Conservation (phyloP, 2,329 filamentous ascomycete species). For the Trichoderma citrinoviride region DNA sequence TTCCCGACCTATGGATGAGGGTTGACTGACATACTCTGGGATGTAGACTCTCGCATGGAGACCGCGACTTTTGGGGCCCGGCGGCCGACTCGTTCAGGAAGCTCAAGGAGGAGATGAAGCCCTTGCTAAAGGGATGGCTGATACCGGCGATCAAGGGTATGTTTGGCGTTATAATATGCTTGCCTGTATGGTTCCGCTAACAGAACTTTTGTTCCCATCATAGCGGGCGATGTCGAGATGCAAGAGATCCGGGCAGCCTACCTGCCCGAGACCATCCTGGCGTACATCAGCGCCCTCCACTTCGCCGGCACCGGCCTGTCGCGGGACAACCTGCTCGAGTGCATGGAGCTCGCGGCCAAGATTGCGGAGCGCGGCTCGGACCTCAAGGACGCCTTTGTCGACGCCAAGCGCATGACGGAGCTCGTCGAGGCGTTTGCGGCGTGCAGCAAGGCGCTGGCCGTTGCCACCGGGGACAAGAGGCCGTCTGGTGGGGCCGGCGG, state of each 20-base stretch:
- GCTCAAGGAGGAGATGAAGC: slow-evolving; percentile 56
- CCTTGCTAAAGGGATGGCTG: slow-evolving; percentile 66
- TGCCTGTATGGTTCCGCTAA: neutral
- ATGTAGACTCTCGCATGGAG: slow-evolving; percentile 13
- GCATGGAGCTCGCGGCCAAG: slow-evolving; percentile 78
- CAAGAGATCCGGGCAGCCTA: slow-evolving; percentile 69
- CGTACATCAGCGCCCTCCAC: slow-evolving; percentile 78
- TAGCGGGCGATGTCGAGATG: slow-evolving; percentile 57
- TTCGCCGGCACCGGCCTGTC: slow-evolving; percentile 72
- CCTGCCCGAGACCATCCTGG: slow-evolving; percentile 80
- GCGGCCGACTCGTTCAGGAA: slow-evolving; percentile 54
- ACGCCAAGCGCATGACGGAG: slow-evolving; percentile 68
- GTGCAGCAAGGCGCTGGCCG: slow-evolving; percentile 68
- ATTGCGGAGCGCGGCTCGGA: slow-evolving; percentile 71
- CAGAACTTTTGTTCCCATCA: neutral
- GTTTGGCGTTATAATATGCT: slow-evolving; percentile 25
- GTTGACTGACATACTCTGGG: neutral
- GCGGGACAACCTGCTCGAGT: slow-evolving; percentile 74
- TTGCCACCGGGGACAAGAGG: slow-evolving; percentile 55
- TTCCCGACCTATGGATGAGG: neutral
- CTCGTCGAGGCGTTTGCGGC: slow-evolving; percentile 73
- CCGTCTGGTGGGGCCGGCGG: slow-evolving; percentile 42
- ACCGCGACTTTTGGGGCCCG: slow-evolving; percentile 51
- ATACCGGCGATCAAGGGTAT: slow-evolving; percentile 54
- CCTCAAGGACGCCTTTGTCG: slow-evolving; percentile 62